Evolutionary conservation across 345 rosid species (phyloP), one percentile per base, ranked within the genome.

Genomic region (Populus deltoides): DNA sequence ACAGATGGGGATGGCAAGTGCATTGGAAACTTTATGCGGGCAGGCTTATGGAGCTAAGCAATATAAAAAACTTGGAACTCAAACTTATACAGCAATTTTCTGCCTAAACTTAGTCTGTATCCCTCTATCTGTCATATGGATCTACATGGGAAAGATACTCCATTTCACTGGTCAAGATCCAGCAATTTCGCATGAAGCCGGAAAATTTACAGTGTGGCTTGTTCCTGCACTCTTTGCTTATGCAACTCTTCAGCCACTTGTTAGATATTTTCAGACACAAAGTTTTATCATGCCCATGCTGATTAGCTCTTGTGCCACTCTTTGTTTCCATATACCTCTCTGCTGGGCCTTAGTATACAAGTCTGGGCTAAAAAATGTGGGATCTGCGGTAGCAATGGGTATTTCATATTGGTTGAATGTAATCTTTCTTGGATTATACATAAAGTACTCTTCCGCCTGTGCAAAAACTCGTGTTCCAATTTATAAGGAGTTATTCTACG

Each of bases 21-120:
- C 92, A 22, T 77, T 93, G 80, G 98, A 95, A 81, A 95, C 98
- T 36, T 66, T 95, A 62, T 85, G 91, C 72, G 97, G 99, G 5
- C 98, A 93, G 89, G 91, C 93, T 3, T 84, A 86, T 76, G 98
- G 97, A 87, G 94, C 97, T 57, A 74, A 86, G 27, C 94, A 90
- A 61, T 90, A 78, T 49, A 74, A 74, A 43, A 92, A 72, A 80
- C 81, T 92, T 17, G 94, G 94, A 73, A 85, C 65, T 35, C 91
- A 89, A 49, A 86, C 87, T 18, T 87, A 90, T 67, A 88, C 90
- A 10, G 97, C 90, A 1, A 83, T 90, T 8, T 61, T 90, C 72
- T 80, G 83, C 59, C 80, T 87, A 25, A 45, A 83, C 18, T 11
- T 89, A 29, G 90, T 78, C 8, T 89, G 86, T 29, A 43, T 92